Base-by-base conservation (phyloP, 345 rosid species). In the Lepidium didymum region DNA sequence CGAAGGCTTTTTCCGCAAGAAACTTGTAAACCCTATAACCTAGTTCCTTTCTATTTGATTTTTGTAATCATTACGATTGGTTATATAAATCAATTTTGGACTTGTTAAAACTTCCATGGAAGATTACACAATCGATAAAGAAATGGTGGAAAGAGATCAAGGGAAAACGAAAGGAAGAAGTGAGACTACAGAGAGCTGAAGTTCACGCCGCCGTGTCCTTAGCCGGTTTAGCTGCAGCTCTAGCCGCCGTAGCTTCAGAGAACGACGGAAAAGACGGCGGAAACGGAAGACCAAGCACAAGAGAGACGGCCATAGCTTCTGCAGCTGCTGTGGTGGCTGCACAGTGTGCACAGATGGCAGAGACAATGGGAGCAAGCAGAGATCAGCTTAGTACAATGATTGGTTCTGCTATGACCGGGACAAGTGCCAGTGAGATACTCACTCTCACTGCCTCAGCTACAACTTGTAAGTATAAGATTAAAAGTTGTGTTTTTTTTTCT, bases 401-500 rank as follows among this genome's bases (percentile, higher is more conserved):
- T 50, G 86, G 82, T 15, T 93, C 98, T 3, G 91, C 98, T 59
- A 83, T 81, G 90, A 83, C 81, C 37, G 79, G 92, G 9, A 86
- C 94, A 11, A 77, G 64, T 71, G 76, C 90, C n/a, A 82, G 78
- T 66, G 97, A 90, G 73, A 84, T 90, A 69, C 77, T 93, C 35
- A 87, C 98, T 8, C 91, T 93, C 62, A 86, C 98, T 14, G 96
- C 94, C 72, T 88, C 96, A 14, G 96, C 98, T 11, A 74, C 93
- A 41, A 85, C 96, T 60, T 90, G 98, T 90, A 88, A 83, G 76
- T 41, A 41, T 6, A 31, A 41, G 51, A 35, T 46, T 8, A 35
- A 60, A 6, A 33, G 13, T 27, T 15, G 3, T 13, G n/a, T n/a
- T 49, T n/a, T 10, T 11, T 38, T 16, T 0, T 31, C 10, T n/a